Base-by-base conservation (phyloP, 2,329 filamentous ascomycete genomes). In the Zopfia rhizophila region DNA sequence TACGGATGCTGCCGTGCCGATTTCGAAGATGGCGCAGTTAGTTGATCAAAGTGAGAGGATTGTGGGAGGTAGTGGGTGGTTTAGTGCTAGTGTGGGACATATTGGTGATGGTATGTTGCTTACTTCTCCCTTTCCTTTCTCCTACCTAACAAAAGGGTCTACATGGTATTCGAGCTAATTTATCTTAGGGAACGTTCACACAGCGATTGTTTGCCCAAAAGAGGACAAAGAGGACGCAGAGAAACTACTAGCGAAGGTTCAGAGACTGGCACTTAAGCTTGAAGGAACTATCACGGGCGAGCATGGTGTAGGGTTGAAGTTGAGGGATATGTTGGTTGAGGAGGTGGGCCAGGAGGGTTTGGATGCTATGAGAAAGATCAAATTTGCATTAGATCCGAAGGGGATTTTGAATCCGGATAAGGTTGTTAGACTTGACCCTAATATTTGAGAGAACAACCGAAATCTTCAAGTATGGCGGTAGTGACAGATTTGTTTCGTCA, bases 271-370 rank as follows among this genome's bases (percentile, higher is more conserved):
- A 0, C 82, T 94, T 31, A 87, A 89, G 70, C 80, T 91, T 75
- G 90, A 94, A 68, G 90, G 90, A 1, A 94, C 90, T 0, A 87
- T 91, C 1, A 92, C 90, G 17, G 90, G 90, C 23, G 90, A 94
- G 73, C 90, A 94, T 72, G 90, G 90, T 7, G 86, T 94, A 32
- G 90, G 90, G 5, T 72, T 93, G 38, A 87, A 92, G 54, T 90
- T 93, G 82, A 80, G 89, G 57, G 90, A 92, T 67, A 90, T 91
- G 65, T 77, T 94, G 37, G 79, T 82, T 6, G 87, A 92, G 58
- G 90, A 94, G 73, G 78, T 94, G 19, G 89, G 90, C 10, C 75
- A 82, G 68, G 79, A 74, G 10, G 89, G 89, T 0, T 88, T 94
- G 5, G 87, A 90, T 69, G 76, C 84, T 14, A 94, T 94, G 90